Conservation (phyloP, 73 alveolate genomes). For the Paramecium bursaria region DNA sequence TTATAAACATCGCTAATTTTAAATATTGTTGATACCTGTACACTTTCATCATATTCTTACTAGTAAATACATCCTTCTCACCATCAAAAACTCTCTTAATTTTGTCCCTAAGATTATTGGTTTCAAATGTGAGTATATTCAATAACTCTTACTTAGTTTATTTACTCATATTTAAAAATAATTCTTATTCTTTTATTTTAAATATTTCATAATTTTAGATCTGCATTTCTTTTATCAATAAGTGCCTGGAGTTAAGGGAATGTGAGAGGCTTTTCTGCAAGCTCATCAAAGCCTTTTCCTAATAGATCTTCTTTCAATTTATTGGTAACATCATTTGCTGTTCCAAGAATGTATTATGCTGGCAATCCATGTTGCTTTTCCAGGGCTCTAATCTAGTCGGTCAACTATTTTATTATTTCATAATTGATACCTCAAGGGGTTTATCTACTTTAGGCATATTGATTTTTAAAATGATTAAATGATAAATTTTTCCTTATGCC, state of each 20-base stretch:
- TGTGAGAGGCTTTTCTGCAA: slow-evolving; percentile 28
- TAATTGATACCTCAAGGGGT: not conserved
- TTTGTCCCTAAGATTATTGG: too few relatives aligned
- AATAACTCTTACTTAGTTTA: too few relatives aligned
- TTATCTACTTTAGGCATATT: slow-evolving; percentile 5
- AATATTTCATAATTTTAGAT: too few relatives aligned
- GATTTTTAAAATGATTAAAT: slow-evolving; percentile 20
- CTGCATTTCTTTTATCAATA: slow-evolving; percentile 33
- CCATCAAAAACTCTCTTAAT: too few relatives aligned
- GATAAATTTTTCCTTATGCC: not conserved
- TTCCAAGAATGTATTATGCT: not conserved
- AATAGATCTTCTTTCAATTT: not conserved
- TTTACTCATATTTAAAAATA: too few relatives aligned
- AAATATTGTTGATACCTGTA: too few relatives aligned
- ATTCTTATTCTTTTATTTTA: too few relatives aligned
- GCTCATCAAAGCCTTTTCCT: slow-evolving; percentile 32
- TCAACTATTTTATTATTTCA: not conserved
- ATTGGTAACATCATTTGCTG: not conserved
- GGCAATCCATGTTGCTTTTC: slow-evolving; percentile 8
- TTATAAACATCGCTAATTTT: too few relatives aligned
- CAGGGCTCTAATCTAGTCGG: not conserved
- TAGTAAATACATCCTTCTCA: too few relatives aligned
- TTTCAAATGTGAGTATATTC: too few relatives aligned
- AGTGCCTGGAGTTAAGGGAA: not conserved
- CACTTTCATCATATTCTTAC: too few relatives aligned